phyloP scores from a whole-genome alignment of 2,329 filamentous ascomycete species.

The Emydomyces testavorans region DNA sequence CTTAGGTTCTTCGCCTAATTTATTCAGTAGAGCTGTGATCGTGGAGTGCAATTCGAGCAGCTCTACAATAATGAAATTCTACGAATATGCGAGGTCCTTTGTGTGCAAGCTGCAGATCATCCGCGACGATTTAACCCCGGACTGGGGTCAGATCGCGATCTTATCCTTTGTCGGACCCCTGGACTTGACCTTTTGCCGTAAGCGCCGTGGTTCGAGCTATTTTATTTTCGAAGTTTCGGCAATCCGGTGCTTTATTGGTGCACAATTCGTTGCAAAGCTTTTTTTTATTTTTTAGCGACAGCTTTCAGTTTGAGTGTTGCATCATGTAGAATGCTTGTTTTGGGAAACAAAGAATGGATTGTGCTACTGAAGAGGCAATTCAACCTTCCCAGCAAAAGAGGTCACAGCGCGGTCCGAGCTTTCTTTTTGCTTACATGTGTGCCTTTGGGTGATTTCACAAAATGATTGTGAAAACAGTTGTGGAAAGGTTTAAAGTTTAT shows the following conservation, averaged over 20 bases:
- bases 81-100: not conserved
- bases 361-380: not conserved
- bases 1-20: not conserved
- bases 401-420: not conserved
- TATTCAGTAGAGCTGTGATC: not conserved
- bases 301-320: too few species aligned
- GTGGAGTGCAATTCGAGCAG: too few species aligned
- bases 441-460: too few species aligned
- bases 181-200: not conserved
- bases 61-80: not conserved
- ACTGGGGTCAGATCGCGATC: not conserved
- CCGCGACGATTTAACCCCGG: not conserved
- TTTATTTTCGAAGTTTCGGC: too few species aligned
- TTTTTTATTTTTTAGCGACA: too few species aligned
- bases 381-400: not conserved
- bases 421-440: too few species aligned
- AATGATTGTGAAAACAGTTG: too few species aligned
- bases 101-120: slow-evolving; percentile 1
- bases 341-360: not conserved
- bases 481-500: too few species aligned
- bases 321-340: slow-evolving; percentile 1
- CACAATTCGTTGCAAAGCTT: too few species aligned
- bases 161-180: not conserved
- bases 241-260: too few species aligned
- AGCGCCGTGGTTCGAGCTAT: too few species aligned